Percentiles rank a stretch among this genome's conserved stretches.
phyloP scores from a whole-genome alignment of 2,329 filamentous ascomycete species.

The Gliomastix tumulicola region DNA sequence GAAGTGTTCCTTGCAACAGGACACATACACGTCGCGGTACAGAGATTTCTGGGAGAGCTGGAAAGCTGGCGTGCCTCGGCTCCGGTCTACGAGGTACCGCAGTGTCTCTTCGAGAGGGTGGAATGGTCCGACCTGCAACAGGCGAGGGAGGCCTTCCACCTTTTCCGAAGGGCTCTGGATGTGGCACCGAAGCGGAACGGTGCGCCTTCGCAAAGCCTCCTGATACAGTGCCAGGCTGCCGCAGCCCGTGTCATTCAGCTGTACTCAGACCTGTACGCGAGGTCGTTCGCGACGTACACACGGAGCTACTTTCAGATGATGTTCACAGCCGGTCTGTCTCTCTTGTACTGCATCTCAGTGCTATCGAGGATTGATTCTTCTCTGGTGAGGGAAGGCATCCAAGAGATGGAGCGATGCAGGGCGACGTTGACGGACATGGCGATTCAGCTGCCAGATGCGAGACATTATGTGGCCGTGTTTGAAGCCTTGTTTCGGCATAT shows the following conservation, averaged over 20 bases:
- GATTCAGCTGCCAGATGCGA: too few species aligned
- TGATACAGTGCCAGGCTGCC: conserved; percentile 22
- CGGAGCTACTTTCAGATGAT: conserved; percentile 41
- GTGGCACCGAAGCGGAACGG: conserved; percentile 23
- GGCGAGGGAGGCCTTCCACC: conserved; percentile 28
- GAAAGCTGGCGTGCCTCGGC: conserved; percentile 2
- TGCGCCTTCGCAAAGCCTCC: conserved; percentile 20
- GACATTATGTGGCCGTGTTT: too few species aligned
- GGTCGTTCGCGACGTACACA: conserved; percentile 30
- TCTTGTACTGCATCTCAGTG: conserved; percentile 19
- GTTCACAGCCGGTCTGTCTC: conserved; percentile 33
- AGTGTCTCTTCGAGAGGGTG: conserved; percentile 31
- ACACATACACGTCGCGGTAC: background rate
- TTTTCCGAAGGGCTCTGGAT: conserved; percentile 32
- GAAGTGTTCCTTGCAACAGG: conserved; percentile 1
- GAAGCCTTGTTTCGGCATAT: too few species aligned
- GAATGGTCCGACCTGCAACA: conserved; percentile 36
- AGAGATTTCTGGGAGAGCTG: conserved; percentile 1
- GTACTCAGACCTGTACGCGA: conserved; percentile 26
- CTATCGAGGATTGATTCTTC: too few species aligned
- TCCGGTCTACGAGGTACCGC: background rate
- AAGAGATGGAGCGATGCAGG: too few species aligned
- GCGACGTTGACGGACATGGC: too few species aligned
- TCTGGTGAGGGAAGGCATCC: too few species aligned
- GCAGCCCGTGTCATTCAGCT: conserved; percentile 26